Conservation (phyloP, 2,329 filamentous ascomycete genomes). For the Claviceps sorghi region DNA sequence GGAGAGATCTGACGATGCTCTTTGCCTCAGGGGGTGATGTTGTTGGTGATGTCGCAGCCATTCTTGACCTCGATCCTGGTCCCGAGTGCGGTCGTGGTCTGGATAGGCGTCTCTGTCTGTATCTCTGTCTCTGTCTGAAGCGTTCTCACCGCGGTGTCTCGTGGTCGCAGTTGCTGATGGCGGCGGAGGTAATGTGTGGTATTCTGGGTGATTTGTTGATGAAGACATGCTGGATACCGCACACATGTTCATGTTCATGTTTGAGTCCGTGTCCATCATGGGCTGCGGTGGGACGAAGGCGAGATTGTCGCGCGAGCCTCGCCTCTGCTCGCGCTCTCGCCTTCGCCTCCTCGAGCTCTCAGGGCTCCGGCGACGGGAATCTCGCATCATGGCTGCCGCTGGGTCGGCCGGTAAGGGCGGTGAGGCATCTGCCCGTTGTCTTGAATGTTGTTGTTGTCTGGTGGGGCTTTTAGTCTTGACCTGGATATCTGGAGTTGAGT, state of each 20-base stretch:
- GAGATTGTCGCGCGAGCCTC: constrained; percentile 18
- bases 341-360: constrained; percentile 38
- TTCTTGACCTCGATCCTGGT: neutral
- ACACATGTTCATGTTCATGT: constrained; percentile 4
- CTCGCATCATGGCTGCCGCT: constrained; percentile 35
- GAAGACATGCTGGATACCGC: constrained; percentile 2
- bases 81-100: neutral
- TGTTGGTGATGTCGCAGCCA: constrained; percentile 7
- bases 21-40: constrained; percentile 4
- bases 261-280: constrained; percentile 6
- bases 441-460: neutral
- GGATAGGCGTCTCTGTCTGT: neutral
- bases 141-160: neutral
- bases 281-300: constrained; percentile 9
- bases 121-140: neutral
- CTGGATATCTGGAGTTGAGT: neutral
- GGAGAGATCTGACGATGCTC: constrained; percentile 18
- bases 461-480: neutral
- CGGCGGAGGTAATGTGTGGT: constrained; percentile 4
- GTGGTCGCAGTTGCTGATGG: constrained; percentile 5
- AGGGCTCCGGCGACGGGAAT: constrained; percentile 40
- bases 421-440: constrained; percentile 6
- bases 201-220: constrained; percentile 1
- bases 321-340: constrained; percentile 19
- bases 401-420: constrained; percentile 8